Base-by-base conservation (phyloP, 495 filamentous ascomycete species). In the Podospora fimiseda region DNA sequence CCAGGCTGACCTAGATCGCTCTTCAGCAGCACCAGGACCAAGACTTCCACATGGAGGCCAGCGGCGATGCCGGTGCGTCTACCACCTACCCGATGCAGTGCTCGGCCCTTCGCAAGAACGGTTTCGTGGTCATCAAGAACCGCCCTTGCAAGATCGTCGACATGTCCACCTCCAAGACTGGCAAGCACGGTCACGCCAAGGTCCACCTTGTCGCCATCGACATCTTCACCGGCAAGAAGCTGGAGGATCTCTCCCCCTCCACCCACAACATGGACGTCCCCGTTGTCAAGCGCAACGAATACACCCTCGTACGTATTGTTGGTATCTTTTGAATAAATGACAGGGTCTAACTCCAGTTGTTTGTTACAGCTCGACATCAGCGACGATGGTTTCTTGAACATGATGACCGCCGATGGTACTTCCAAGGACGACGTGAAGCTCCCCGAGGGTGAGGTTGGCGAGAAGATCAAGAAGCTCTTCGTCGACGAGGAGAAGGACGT, bases 261-360 rank as follows among this genome's bases (percentile, higher is more conserved):
- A 99, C 93, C 83, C 93, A 99, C 85, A 97, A 97, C 82, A 99
- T 99, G 93, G 89, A 99, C 68, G 93, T 99, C 60, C 93, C 93
- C 71, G 82, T 89, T 72, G 92, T 97, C 74, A 72, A 65, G 67
- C 89, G 88, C 69, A 81, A 80, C 71, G 91, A 96, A 74, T 96
- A 90, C 79, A 86, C 89, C 75, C 86, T 98, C 51, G 91, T 95
- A 71, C 80, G 90, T 82, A 27, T 18, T 50, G 27, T 23, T 13
- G 5, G 19, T 13, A 7, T 8, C 18, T 45, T 8, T 45, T 22
- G n/a, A 3, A 16, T 14, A 42, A 42, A 42, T 2, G 39, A 7
- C 13, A 24, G 20, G 19, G 4, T 23, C 14, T 41, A 7, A 20
- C 23, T 44, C 48, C 60, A 50, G 60, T 16, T n/a, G 15, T 15